A percentile compares a stretch with the other conserved stretches of the same genome.
Conservation (phyloP, 2,329 filamentous ascomycete genomes). For the Aspergillus felis region DNA sequence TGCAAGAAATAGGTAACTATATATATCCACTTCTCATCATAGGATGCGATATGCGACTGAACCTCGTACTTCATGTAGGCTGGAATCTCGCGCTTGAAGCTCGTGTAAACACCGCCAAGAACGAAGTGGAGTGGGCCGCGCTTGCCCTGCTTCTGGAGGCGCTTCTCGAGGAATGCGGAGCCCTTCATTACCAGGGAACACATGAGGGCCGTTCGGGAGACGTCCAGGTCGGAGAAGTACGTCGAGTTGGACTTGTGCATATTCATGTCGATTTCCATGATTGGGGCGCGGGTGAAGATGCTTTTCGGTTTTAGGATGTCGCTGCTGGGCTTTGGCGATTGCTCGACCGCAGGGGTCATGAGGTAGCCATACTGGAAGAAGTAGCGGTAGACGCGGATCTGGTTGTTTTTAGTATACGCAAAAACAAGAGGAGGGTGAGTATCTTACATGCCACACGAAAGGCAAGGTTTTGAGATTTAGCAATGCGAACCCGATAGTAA, state of each 20-base stretch:
- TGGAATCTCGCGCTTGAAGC: slow-evolving; percentile 66
- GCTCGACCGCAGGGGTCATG: slow-evolving; percentile 36
- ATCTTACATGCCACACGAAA: slow-evolving; percentile 30
- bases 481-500: slow-evolving; percentile 22
- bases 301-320: slow-evolving; percentile 66
- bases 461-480: slow-evolving; percentile 27
- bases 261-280: slow-evolving; percentile 79
- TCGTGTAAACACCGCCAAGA: slow-evolving; percentile 66
- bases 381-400: slow-evolving; percentile 57
- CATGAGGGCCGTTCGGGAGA: slow-evolving; percentile 73
- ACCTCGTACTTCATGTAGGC: slow-evolving; percentile 66
- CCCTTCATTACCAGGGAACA: slow-evolving; percentile 60
- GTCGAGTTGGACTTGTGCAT: slow-evolving; percentile 75
- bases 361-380: slow-evolving; percentile 52
- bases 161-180: slow-evolving; percentile 46
- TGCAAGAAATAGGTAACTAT: slow-evolving; percentile 68
- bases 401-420: neutral
- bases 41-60: slow-evolving; percentile 64
- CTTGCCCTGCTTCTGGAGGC: slow-evolving; percentile 49
- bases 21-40: slow-evolving; percentile 78
- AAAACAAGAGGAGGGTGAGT: neutral
- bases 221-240: slow-evolving; percentile 80
- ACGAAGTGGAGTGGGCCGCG: slow-evolving; percentile 55
- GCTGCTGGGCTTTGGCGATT: slow-evolving; percentile 37
- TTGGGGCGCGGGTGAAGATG: slow-evolving; percentile 59